Conservation (phyloP, 345 rosid genomes). For the Rhizophora apiculata region DNA sequence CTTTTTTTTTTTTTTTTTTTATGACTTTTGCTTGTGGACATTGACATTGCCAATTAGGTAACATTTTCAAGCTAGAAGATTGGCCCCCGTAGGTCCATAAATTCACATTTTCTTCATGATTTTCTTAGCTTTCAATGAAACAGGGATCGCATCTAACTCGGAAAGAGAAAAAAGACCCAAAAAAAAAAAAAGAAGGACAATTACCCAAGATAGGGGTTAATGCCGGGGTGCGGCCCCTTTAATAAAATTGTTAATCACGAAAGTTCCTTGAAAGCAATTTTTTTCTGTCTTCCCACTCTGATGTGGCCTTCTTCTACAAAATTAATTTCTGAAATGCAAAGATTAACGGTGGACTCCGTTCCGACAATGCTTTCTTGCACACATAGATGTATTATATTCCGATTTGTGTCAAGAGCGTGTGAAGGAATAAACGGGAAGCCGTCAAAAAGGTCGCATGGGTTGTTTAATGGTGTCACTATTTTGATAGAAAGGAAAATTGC, state of each 20-base stretch:
- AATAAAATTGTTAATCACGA: constrained; percentile 4
- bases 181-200: background rate
- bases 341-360: no score
- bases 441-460: no score
- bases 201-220: no score
- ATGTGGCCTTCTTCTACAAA: no score
- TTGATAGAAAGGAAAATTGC: no score
- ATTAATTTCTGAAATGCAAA: no score
- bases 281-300: constrained; percentile 3
- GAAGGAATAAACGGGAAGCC: no score
- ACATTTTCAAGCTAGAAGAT: background rate
- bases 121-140: constrained; percentile 23
- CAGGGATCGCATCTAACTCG: constrained; percentile 13
- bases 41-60: background rate
- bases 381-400: no score
- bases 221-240: background rate
- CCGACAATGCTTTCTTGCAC: no score
- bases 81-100: background rate
- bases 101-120: constrained; percentile 13
- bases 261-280: constrained; percentile 25
- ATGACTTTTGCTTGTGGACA: background rate
- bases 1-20: background rate
- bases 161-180: background rate
- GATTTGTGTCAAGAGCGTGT: no score
- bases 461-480: no score